Evolutionary conservation across 2,329 filamentous ascomycete genomes (phyloP), one percentile per base, ranked within the genome.

Genomic region (Apiospora rasikravindrae): DNA sequence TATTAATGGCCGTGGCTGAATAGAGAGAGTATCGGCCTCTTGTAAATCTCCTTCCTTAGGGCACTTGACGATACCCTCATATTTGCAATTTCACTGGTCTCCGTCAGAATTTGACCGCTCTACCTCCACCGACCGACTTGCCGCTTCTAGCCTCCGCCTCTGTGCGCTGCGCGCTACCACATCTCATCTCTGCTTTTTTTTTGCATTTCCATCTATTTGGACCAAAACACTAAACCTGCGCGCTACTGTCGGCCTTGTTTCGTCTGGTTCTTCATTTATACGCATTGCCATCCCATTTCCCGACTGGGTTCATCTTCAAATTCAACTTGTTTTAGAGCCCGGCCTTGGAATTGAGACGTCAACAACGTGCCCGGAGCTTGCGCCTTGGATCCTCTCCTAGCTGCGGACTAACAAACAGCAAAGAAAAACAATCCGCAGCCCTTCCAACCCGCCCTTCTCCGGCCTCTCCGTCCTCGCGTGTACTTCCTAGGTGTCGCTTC

Each of bases 1-100:
- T 73, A 33, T 73, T 73, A 73, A 70, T 70, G 71, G 69, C 57
- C 66, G 61, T 73, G 69, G 71, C 69, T 70, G 57, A 64, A n/a
- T 64, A 64, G 69, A 69, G 69, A 69, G 33, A n/a, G 57, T 67
- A 69, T 71, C 69, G 71, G 57, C 24, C 47, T 45, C 13, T 42
- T 49, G 57, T 49, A 44, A 29, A 49, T 69, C 68, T 64, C 37
- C 37, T 45, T 47, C 16, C 68, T 68, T 68, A n/a, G n/a, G 29
- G 29, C 40, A 49, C 24, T 37, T 68, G 67, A 68, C 67, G 42
- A 68, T 68, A 49, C 47, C 37, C 45, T 69, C 64, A 45, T 22
- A 3, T 10, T 67, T 45, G 44, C 42, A 51, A 37, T 70, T 47
- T 29, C 24, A 66, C 53, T 67, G 40, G 26, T 49, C 26, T 8